Base-by-base conservation (phyloP, 2,329 filamentous ascomycete genomes). In the Sarocladium brachiariae region DNA sequence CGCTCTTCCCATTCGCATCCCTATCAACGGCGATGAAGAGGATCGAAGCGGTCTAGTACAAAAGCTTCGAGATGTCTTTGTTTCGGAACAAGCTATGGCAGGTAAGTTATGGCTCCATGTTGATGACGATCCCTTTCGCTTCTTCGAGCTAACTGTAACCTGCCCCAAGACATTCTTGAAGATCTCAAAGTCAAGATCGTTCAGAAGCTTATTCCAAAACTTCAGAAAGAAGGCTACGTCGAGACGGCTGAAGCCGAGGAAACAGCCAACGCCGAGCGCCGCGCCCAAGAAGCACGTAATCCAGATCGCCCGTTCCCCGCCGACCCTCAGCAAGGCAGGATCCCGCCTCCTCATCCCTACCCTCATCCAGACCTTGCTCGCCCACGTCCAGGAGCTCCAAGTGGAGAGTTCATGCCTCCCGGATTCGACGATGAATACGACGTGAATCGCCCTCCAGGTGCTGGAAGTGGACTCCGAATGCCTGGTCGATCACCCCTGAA, bases 351-450 rank as follows among this genome's bases (percentile, higher is more conserved):
- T 1, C 61, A 84, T 55, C 69, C 79, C 1, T 23, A 33, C 35
- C 49, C 52, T n/a, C 75, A 87, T 31, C 81, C 77, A 10, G 77
- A 72, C 2, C 75, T 78, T 34, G 78, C 78, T 13, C 59, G 57
- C 13, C 82, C 77, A 0, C 73, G 78, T 18, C 87, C 87, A 1
- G 41, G 31, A 10, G 46, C 54, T 1, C 90, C 91, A 0, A 70
- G 77, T 0, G 83, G 76, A 9, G 87, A 91, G 57, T 90, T 95
- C 57, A 81, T 86, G 1, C 91, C 92, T 0, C 93, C 93, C 0
- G 89, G 81, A 18, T 97, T 97, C 57, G 93, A 97, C 57, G 92
- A 99, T 63, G 90, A 96, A 61, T 85, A 89, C 60, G 89, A 96
- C 55, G 77, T 96, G 53, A 83, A 87, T 54, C 75, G 83, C 1